phyloP scores from a whole-genome alignment of 768 basidiomycete species.

The Psilocybe subaeruginosa region DNA sequence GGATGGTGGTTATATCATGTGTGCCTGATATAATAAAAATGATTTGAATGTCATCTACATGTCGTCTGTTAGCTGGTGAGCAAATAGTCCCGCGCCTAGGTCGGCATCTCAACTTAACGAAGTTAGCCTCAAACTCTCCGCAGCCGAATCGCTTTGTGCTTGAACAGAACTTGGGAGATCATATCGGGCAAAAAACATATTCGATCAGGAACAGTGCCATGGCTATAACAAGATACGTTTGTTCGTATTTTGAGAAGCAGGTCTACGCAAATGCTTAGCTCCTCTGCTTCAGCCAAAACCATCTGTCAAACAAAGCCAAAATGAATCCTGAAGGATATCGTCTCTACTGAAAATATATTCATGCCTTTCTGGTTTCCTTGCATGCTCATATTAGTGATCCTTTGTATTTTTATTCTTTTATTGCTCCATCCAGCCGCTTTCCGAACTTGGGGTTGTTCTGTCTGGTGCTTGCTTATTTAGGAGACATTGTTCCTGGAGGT shows the following conservation, averaged over 20 bases:
- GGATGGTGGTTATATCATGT: slow-evolving; percentile 14
- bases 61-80: slow-evolving; percentile 15
- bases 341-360: neutral
- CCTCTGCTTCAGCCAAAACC: slow-evolving; percentile 1
- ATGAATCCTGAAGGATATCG: neutral
- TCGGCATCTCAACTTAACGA: slow-evolving; percentile 24
- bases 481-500: slow-evolving; percentile 23
- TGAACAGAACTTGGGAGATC: slow-evolving; percentile 14
- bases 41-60: slow-evolving; percentile 27
- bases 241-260: slow-evolving; percentile 12
- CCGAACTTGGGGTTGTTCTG: slow-evolving; percentile 13
- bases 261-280: neutral
- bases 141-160: slow-evolving; percentile 23
- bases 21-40: slow-evolving; percentile 31
- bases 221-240: slow-evolving; percentile 20
- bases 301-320: slow-evolving; percentile 15
- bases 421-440: slow-evolving; percentile 23
- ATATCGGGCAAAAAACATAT: slow-evolving; percentile 22
- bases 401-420: slow-evolving; percentile 8
- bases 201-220: slow-evolving; percentile 22
- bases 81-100: slow-evolving; percentile 27
- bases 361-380: slow-evolving; percentile 12
- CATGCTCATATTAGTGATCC: slow-evolving; percentile 2
- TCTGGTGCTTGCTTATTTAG: slow-evolving; percentile 17
- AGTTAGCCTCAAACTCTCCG: slow-evolving; percentile 21